Conservation (phyloP, 495 filamentous ascomycete species). For the Annulohypoxylon maeteangense region DNA sequence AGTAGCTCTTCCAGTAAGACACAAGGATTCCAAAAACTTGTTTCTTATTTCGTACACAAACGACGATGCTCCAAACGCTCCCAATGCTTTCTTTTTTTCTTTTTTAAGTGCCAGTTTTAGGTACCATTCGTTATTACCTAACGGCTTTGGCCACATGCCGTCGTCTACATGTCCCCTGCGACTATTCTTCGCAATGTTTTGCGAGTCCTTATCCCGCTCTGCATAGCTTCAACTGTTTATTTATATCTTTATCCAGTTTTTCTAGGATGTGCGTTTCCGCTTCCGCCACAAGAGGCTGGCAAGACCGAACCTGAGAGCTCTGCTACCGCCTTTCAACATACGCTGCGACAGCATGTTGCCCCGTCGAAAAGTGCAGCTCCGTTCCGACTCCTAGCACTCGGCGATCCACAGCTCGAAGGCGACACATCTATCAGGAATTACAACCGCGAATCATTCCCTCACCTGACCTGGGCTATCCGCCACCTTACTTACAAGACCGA, state of each 20-base stretch:
- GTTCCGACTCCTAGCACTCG: slow-evolving; percentile 89
- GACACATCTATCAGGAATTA: slow-evolving; percentile 80
- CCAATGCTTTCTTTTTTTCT: slow-evolving; percentile 24
- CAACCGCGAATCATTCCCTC: slow-evolving; percentile 68
- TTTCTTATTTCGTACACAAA: slow-evolving; percentile 1
- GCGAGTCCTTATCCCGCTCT: slow-evolving; percentile 74
- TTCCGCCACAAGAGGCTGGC: slow-evolving; percentile 51
- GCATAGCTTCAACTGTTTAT: slow-evolving; percentile 74
- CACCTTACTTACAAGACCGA: slow-evolving; percentile 57
- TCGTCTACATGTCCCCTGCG: slow-evolving; percentile 63
- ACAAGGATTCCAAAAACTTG: slow-evolving; percentile 3
- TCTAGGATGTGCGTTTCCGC: slow-evolving; percentile 82
- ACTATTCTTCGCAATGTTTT: slow-evolving; percentile 69
- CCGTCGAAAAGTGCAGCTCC: slow-evolving; percentile 64
- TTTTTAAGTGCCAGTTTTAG: slow-evolving; percentile 21
- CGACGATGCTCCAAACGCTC: slow-evolving; percentile 23
- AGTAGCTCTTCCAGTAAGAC: neutral
- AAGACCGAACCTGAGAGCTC: slow-evolving; percentile 23
- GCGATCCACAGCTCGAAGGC: slow-evolving; percentile 95
- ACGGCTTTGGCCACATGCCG: slow-evolving; percentile 50
- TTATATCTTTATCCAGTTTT: slow-evolving; percentile 91
- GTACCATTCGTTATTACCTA: slow-evolving; percentile 25
- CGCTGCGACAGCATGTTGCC: slow-evolving; percentile 41
- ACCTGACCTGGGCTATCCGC: slow-evolving; percentile 63
- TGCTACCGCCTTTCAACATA: slow-evolving; percentile 42